Evolutionary conservation across 2,329 filamentous ascomycete genomes (phyloP), one percentile per base, ranked within the genome.

Genomic region (Tolypocladium endophyticum): DNA sequence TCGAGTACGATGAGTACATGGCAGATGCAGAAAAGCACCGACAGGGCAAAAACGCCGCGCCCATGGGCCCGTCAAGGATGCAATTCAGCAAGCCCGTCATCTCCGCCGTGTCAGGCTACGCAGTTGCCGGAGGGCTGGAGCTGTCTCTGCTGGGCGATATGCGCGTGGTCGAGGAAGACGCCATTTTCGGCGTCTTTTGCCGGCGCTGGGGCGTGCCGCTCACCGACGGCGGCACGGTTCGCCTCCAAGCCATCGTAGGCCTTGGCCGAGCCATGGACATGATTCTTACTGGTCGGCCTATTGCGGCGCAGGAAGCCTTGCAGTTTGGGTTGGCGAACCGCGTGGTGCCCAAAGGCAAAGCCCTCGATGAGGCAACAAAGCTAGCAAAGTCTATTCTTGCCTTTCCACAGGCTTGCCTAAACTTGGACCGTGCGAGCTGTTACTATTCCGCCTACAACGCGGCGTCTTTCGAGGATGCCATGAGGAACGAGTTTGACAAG

Each of bases 181-280:
- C 79, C 4, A 66, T 81, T 0, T 81, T 84, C 57, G 81, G 81
- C 2, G 76, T 85, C 3, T 84, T 83, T 63, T 83, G 79, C 66
- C 73, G 82, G 2, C 74, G 80, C 18, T 61, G 55, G 25, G 63
- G 63, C 25, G 64, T 64, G 30, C 61, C 63, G 11, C 63, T 66
- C 36, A 63, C 62, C 23, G 80, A 70, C 33, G 70, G 68, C 25
- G 81, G 81, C 3, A 83, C 80, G 0, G 79, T 82, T 0, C 75
- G 81, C 1, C 67, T 83, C 7, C 79, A 78, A 60, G 73, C 73
- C 1, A 73, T 82, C 53, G 68, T 84, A 28, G 81, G 82, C 0
- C 70, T 84, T 1, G 79, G 80, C 0, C 67, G 79, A 3, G 81
- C 82, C 0, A 62, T 84, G 59, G 82, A 84, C 66, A 79, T 84